These are phyloP conservation scores for Immersiella caudata DNA, from an alignment of 495 filamentous ascomycete species.

Conservation along the genomic window DNA sequence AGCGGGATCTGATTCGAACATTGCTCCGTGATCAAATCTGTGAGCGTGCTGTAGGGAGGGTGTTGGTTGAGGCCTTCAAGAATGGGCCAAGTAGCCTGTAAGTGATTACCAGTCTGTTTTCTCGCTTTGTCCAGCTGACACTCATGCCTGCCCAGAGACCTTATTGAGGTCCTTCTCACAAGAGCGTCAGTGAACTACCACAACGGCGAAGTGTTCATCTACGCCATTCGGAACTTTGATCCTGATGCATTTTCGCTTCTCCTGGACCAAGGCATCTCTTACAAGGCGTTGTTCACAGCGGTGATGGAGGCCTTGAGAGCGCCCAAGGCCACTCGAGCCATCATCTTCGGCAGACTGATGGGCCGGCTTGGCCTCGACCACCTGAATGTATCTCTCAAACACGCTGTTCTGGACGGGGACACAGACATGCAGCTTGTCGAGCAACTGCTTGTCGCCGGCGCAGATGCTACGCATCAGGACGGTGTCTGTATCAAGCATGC, in stretches of 20 bases:
- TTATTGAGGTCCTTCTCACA: constrained; percentile 31
- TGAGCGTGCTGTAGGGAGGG: constrained; percentile 37
- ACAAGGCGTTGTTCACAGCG: constrained; percentile 34
- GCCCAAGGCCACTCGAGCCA: constrained; percentile 14
- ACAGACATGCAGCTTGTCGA: constrained; percentile 29
- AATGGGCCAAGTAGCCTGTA: constrained; percentile 31
- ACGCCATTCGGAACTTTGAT: constrained; percentile 33
- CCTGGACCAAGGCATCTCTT: constrained; percentile 30
- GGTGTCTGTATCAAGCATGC: constrained; percentile 38
- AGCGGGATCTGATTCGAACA: constrained; percentile 24
- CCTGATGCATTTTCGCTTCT: constrained; percentile 32
- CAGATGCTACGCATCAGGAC: constrained; percentile 31
- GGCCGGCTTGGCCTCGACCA: constrained; percentile 31
- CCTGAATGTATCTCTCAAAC: constrained; percentile 35
- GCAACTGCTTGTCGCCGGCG: constrained; percentile 31
- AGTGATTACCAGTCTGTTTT: constrained; percentile 7
- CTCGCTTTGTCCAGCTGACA: background rate
- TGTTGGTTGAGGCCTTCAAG: constrained; percentile 41
- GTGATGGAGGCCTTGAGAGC: constrained; percentile 31
- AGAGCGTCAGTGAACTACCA: constrained; percentile 37
- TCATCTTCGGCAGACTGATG: constrained; percentile 27
- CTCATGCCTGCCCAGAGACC: constrained; percentile 1
- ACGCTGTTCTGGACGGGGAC: constrained; percentile 28
- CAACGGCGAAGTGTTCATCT: constrained; percentile 37
- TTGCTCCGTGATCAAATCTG: constrained; percentile 31